Evolutionary conservation across 1,139 yeast species (phyloP), one percentile per base, ranked within the genome.

Genomic region (Taphrina sp.): DNA sequence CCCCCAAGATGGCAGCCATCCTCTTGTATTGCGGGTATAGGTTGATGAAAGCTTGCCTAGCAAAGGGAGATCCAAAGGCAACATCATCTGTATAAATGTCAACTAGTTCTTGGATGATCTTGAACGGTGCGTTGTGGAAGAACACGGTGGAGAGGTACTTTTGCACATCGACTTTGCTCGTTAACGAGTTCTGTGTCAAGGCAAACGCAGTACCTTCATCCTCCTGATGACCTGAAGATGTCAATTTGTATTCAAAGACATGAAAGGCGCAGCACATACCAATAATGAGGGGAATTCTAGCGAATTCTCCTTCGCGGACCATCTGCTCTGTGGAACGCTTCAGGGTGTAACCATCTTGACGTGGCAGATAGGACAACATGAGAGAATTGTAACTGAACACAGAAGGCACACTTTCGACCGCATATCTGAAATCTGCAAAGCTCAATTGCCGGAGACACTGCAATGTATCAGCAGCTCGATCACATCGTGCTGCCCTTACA

Each of bases 21-120:
- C 41, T 24, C 41, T 37, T 37, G 26, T 19, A 37, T 16, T 37
- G 41, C 5, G 41, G 41, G 41, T 37, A 37, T 4, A 37, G 28
- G 3, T 17, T 12, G 14, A 22, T 37, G 24, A 37, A 17, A 12
- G n/a, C 5, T 3, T 28, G 17, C 3, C 28, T 37, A 28, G 28
- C 28, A 16, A 37, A 37, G 5, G 41, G 41, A 3, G 41, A 37
- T 2, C 41, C 41, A 2, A 28, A 24, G 10, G 10, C 7, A 1
- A 28, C 28, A 17, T 37, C 19, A 19, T 37, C 12, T 12, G 41
- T 24, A 19, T 37, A 37, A 2, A 28, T 22, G n/a, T 37, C 41
- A 7, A 37, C 41, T 16, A 37, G n/a, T 4, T 10, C n/a, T 28
- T 37, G 41, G 26, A 37, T 10, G 3, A 12, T 24, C 1, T 24